Conservation (phyloP, 306 rosid genomes). For the Gillenia trifoliata region DNA sequence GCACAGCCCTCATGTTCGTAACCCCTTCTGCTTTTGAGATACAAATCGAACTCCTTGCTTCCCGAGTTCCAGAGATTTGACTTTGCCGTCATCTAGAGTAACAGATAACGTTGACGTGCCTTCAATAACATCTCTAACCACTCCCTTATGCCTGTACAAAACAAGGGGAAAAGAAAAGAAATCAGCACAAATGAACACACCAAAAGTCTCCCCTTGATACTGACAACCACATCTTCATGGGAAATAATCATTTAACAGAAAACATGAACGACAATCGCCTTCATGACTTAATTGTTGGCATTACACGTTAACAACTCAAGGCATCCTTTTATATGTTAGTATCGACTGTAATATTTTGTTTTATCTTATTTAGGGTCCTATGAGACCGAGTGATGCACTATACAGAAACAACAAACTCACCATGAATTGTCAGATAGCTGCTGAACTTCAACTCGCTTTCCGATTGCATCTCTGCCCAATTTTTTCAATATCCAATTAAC, state of each 20-base stretch:
- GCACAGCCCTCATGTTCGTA: constrained; percentile 45
- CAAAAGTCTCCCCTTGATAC: not conserved
- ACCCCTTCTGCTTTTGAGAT: constrained; percentile 76
- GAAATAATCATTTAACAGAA: not conserved
- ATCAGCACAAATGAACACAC: not conserved
- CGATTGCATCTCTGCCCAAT: constrained; percentile 90
- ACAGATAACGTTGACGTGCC: constrained; percentile 68
- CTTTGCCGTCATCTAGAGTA: constrained; percentile 66
- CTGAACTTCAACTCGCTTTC: constrained; percentile 97
- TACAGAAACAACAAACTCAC: constrained; percentile 39
- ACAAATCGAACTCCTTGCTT: constrained; percentile 86
- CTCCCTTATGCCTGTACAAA: constrained; percentile 78
- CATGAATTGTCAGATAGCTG: constrained; percentile 80
- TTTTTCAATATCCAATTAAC: constrained; percentile 95
- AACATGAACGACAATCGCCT: not conserved
- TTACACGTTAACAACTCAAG: not conserved
- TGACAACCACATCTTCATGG: not conserved
- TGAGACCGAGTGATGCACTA: not conserved
- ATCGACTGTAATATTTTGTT: not conserved
- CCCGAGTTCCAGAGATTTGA: constrained; percentile 63
- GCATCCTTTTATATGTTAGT: not conserved
- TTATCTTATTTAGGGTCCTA: not conserved
- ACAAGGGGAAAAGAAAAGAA: not conserved
- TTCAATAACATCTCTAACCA: constrained; percentile 57
- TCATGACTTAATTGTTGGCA: not conserved